phyloP scores from a whole-genome alignment of 768 basidiomycete genomes.

The Mycena metata region DNA sequence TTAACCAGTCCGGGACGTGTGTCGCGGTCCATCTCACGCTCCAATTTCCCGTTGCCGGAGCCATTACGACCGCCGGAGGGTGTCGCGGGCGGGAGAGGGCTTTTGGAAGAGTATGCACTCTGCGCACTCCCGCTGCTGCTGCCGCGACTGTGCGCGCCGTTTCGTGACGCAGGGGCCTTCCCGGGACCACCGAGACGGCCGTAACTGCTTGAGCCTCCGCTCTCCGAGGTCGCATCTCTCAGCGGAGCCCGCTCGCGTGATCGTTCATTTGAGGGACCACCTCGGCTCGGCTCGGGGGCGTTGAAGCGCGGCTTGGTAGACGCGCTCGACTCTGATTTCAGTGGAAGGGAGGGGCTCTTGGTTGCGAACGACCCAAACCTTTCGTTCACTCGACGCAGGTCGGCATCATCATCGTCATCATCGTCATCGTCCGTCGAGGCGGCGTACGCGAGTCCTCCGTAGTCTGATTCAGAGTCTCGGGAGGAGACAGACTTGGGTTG shows the following conservation, averaged over 20 bases:
- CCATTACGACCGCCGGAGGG: constrained; percentile 32
- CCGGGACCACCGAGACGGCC: constrained; percentile 57
- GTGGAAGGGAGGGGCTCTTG: constrained; percentile 10
- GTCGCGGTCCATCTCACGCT: constrained; percentile 63
- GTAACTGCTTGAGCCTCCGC: constrained; percentile 45
- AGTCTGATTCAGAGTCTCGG: constrained; percentile 56
- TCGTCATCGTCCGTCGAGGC: constrained; percentile 59
- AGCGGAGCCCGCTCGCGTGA: not conserved
- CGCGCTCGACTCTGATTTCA: not conserved
- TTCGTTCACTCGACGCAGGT: constrained; percentile 33
- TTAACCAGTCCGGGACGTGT: constrained; percentile 46
- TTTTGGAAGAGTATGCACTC: constrained; percentile 49
- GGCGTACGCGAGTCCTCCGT: constrained; percentile 64
- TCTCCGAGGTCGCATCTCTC: constrained; percentile 14
- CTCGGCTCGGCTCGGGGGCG: constrained; percentile 3
- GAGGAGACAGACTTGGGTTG: constrained; percentile 29
- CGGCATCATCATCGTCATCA: constrained; percentile 41
- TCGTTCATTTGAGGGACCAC: not conserved
- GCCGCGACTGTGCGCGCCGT: constrained; percentile 40
- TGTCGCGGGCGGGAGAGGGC: constrained; percentile 39
- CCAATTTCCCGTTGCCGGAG: constrained; percentile 49
- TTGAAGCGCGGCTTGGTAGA: constrained; percentile 2
- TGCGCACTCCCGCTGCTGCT: constrained; percentile 47
- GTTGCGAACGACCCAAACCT: constrained; percentile 8
- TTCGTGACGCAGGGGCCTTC: constrained; percentile 36